Conservation (phyloP, 192 early-diverging fungal genomes). For the Glomus cerebriforme region DNA sequence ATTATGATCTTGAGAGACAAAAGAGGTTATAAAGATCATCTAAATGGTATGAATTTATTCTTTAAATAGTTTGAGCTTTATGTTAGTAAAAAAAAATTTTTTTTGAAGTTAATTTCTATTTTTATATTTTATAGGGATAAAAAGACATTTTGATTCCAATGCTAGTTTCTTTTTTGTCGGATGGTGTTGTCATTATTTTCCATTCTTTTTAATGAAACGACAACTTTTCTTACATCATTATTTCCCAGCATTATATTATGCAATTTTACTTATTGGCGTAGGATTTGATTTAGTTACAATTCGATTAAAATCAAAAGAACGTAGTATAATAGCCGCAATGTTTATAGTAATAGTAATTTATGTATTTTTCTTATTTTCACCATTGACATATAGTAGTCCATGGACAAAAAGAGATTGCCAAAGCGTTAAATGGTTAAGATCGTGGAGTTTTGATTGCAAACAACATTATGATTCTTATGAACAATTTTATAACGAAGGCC, state of each 20-base stretch:
- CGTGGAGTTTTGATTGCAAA: slow-evolving; percentile 86
- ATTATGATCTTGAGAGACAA: slow-evolving; percentile 59
- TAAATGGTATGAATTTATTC: slow-evolving; percentile 32
- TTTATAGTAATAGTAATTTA: slow-evolving; percentile 59
- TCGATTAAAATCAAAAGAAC: slow-evolving; percentile 55
- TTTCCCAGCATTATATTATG: slow-evolving; percentile 90
- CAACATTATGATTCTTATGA: slow-evolving; percentile 32
- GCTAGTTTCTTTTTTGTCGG: slow-evolving; percentile 70
- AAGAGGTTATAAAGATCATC: slow-evolving; percentile 52
- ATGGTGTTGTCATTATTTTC: slow-evolving; percentile 84
- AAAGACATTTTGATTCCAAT: slow-evolving; percentile 56
- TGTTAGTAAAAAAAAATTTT: background rate
- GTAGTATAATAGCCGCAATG: slow-evolving; percentile 51
- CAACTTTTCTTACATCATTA: slow-evolving; percentile 95
- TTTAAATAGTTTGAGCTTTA: background rate
- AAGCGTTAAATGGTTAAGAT: slow-evolving; percentile 71
- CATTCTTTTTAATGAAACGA: slow-evolving; percentile 89
- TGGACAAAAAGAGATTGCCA: slow-evolving; percentile 79
- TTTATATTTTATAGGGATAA: slow-evolving; percentile 33
- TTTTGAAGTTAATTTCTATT: background rate
- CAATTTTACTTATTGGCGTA: slow-evolving; percentile 70
- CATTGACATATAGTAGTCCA: slow-evolving; percentile 79
- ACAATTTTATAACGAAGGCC: slow-evolving; percentile 6
- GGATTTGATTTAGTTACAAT: slow-evolving; percentile 74
- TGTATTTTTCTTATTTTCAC: slow-evolving; percentile 70